phyloP scores from a whole-genome alignment of 2,329 filamentous ascomycete genomes.

The Penicillium sp. region DNA sequence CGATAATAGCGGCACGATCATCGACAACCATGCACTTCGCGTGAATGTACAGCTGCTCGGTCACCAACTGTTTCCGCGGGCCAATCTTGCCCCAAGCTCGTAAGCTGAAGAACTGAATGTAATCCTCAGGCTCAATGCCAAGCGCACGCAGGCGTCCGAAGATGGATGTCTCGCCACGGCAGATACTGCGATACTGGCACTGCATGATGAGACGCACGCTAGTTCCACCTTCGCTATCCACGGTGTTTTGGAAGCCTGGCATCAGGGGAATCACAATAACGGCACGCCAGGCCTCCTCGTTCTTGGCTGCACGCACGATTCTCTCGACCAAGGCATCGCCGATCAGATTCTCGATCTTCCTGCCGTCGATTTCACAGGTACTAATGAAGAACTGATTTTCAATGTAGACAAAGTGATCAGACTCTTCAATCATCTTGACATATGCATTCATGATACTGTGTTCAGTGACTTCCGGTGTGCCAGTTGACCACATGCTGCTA shows the following conservation, averaged over 20 bases:
- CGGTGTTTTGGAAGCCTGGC: constrained; percentile 98
- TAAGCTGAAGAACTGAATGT: constrained; percentile 92
- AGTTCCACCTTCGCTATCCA: constrained; percentile 89
- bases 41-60: constrained; percentile 97
- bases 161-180: constrained; percentile 86
- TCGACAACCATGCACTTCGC: constrained; percentile 97
- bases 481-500: constrained; percentile 87
- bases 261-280: constrained; percentile 91
- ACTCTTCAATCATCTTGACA: constrained; percentile 89
- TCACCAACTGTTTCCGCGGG: constrained; percentile 77
- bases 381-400: constrained; percentile 99
- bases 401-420: constrained; percentile 96
- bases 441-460: constrained; percentile 97
- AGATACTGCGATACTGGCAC: constrained; percentile 95
- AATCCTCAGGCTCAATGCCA: constrained; percentile 90
- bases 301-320: constrained; percentile 78
- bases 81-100: constrained; percentile 92
- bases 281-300: constrained; percentile 86
- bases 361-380: constrained; percentile 83
- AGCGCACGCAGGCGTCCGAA: constrained; percentile 78
- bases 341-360: constrained; percentile 87
- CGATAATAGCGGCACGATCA: constrained; percentile 89
- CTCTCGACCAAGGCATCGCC: constrained; percentile 93
- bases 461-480: constrained; percentile 78
- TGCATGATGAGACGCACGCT: constrained; percentile 95